These are phyloP conservation scores for Aristolochia fimbriata DNA, from an alignment of 164 flowering plant genomes.

Conservation along the genomic window DNA sequence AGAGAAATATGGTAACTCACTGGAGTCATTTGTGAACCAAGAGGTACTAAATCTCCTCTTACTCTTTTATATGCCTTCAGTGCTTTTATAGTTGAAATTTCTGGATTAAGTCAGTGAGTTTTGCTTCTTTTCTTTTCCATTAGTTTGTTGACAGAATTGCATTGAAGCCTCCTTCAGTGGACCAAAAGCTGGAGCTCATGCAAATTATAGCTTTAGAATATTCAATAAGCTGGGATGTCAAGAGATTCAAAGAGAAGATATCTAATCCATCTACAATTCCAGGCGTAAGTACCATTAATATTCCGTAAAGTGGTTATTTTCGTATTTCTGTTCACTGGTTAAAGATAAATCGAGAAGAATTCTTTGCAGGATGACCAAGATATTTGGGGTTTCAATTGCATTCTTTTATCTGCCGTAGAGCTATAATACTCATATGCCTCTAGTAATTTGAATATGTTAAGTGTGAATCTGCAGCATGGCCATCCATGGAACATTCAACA, in stretches of 20 bases:
- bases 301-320: not conserved
- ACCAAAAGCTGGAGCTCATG: slow-evolving; percentile 53
- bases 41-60: slow-evolving; percentile 29
- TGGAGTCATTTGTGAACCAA: slow-evolving; percentile 47
- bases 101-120: not conserved
- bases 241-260: slow-evolving; percentile 37
- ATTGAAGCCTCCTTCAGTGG: slow-evolving; percentile 29
- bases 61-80: not conserved
- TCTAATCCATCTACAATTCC: slow-evolving; percentile 20
- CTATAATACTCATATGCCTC: too few relatives aligned
- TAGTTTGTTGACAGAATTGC: slow-evolving; percentile 7
- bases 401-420: too few relatives aligned
- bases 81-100: not conserved
- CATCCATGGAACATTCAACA: too few relatives aligned
- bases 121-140: not conserved
- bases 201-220: slow-evolving; percentile 44
- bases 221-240: slow-evolving; percentile 50
- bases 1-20: slow-evolving; percentile 56
- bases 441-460: too few relatives aligned
- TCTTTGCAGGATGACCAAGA: too few relatives aligned
- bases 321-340: too few relatives aligned
- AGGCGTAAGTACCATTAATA: slow-evolving; percentile 21
- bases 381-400: too few relatives aligned
- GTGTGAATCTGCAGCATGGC: too few relatives aligned
- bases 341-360: too few relatives aligned